phyloP scores from a whole-genome alignment of 2,329 filamentous ascomycete species.

The Fusarium nygamai region DNA sequence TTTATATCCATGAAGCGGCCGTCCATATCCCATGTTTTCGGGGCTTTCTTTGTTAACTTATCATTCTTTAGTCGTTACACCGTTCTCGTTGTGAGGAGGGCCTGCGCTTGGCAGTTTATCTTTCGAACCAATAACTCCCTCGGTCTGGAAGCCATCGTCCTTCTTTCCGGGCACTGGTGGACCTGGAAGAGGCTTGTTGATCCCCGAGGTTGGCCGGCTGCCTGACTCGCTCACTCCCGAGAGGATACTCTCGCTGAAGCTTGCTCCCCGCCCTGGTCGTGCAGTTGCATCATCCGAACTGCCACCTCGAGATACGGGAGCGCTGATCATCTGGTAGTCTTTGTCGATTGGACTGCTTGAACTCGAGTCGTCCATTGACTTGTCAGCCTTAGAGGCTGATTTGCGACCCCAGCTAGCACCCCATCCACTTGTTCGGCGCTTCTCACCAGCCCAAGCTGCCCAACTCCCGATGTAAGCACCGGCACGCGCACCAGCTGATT shows the following conservation, averaged over 20 bases:
- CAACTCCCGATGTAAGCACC: slow-evolving; percentile 74
- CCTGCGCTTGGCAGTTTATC: slow-evolving; percentile 25
- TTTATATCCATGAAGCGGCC: slow-evolving; percentile 16
- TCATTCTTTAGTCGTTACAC: slow-evolving; percentile 23
- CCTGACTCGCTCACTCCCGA: slow-evolving; percentile 50
- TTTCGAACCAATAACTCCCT: slow-evolving; percentile 39
- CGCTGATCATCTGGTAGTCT: slow-evolving; percentile 50
- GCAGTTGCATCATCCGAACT: slow-evolving; percentile 44
- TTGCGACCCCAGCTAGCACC: slow-evolving; percentile 54
- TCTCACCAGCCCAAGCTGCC: slow-evolving; percentile 79
- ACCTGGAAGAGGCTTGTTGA: slow-evolving; percentile 17
- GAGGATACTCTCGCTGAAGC: slow-evolving; percentile 58
- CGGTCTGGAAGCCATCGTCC: slow-evolving; percentile 43
- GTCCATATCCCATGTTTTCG: neutral
- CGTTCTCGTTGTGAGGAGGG: slow-evolving; percentile 1
- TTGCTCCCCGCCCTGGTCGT: slow-evolving; percentile 52
- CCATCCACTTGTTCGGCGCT: slow-evolving; percentile 68
- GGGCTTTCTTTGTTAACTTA: neutral
- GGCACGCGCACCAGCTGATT: slow-evolving; percentile 64
- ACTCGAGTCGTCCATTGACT: slow-evolving; percentile 45
- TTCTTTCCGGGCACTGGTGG: slow-evolving; percentile 24
- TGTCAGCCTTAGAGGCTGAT: slow-evolving; percentile 46
- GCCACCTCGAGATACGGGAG: slow-evolving; percentile 42
- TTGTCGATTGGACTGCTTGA: slow-evolving; percentile 52
- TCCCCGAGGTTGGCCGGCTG: slow-evolving; percentile 36